Conservation (phyloP, 176 grass and related monocot genomes). For the Dendrocalamus sinicus region DNA sequence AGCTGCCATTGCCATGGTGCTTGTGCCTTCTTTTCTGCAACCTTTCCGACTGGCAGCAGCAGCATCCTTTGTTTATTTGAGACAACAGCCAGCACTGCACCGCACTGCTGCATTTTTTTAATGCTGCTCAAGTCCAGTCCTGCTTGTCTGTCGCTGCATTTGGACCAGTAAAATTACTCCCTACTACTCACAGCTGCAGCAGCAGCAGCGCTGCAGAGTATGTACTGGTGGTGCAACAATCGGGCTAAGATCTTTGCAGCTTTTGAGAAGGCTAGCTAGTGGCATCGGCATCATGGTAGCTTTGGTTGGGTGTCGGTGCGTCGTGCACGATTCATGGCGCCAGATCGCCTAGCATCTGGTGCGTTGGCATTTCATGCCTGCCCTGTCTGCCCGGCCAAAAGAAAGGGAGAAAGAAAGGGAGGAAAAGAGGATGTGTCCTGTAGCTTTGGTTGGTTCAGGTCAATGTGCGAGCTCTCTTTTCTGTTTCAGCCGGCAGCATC, state of each 20-base stretch:
- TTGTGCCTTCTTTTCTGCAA: background rate
- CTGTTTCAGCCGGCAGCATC: background rate
- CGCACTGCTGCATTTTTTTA: background rate
- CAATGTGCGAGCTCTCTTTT: background rate
- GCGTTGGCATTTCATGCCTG: background rate
- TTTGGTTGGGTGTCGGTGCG: background rate
- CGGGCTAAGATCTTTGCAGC: constrained; percentile 2
- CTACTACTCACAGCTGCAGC: too few species aligned
- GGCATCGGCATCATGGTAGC: background rate
- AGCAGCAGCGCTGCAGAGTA: background rate
- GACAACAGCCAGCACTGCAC: background rate
- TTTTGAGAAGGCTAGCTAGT: background rate
- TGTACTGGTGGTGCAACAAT: background rate
- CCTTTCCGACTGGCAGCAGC: background rate
- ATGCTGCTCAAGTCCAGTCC: background rate
- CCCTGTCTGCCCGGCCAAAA: background rate
- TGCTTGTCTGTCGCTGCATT: background rate
- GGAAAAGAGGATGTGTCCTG: background rate
- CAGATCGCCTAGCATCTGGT: background rate
- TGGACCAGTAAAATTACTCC: background rate
- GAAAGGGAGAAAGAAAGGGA: background rate
- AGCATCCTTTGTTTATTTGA: background rate
- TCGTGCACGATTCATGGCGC: background rate
- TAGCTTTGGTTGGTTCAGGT: background rate
- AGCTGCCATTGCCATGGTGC: background rate